A percentile compares a stretch with the other conserved stretches of the same genome.
Conservation (phyloP, 2,329 filamentous ascomycete genomes). For the Botryotinia narcissicola region DNA sequence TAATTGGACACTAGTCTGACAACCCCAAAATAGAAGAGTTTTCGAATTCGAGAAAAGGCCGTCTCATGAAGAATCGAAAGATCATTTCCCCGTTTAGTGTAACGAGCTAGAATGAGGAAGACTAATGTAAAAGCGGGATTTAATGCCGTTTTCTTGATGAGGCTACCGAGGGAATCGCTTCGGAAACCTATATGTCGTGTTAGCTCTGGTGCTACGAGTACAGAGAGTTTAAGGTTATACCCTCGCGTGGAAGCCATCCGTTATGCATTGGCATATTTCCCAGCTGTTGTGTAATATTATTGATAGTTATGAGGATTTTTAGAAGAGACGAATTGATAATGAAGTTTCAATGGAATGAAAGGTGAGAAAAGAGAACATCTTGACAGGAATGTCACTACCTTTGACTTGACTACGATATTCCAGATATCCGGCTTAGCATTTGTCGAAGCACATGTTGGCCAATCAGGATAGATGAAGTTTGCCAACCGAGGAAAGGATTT, state of each 20-base stretch:
- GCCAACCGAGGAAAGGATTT: not conserved
- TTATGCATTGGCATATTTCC: conserved; percentile 48
- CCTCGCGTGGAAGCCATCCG: conserved; percentile 54
- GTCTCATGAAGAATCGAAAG: conserved; percentile 52
- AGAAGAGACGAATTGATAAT: not conserved
- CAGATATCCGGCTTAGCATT: conserved; percentile 4
- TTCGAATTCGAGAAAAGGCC: conserved; percentile 52
- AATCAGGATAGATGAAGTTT: not conserved
- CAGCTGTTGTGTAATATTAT: conserved; percentile 13
- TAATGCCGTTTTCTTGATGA: conserved; percentile 59
- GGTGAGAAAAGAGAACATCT: not conserved
- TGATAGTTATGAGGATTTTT: not conserved
- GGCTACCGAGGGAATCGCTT: conserved; percentile 55
- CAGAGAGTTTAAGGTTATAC: conserved; percentile 29
- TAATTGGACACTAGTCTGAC: conserved; percentile 48
- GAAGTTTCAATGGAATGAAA: not conserved
- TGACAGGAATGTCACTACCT: not conserved
- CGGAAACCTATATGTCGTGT: conserved; percentile 46
- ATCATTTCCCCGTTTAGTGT: conserved; percentile 59
- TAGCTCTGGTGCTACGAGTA: not conserved
- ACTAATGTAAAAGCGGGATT: conserved; percentile 65
- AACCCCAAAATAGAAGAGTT: conserved; percentile 53
- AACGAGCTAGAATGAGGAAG: conserved; percentile 60
- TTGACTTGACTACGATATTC: not conserved
- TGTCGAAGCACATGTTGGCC: not conserved